Percentiles rank a stretch among this genome's conserved stretches.
Evolutionary conservation across 192 early-diverging fungal species (phyloP).

Genomic region (Linnemannia elongata): DNA sequence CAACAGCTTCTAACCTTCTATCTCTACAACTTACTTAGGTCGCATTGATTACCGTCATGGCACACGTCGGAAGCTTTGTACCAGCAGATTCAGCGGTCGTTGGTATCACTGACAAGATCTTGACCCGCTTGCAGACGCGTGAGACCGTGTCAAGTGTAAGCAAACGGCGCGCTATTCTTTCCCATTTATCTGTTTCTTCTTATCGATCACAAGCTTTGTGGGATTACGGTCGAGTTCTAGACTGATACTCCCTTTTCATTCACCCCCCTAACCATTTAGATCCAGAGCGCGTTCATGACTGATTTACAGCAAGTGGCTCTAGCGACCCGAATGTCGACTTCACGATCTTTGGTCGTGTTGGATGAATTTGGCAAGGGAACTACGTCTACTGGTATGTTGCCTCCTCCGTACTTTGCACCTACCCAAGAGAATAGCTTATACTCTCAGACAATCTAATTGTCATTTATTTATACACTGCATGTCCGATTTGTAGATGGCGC

Average conservation of each 20-base stretch:
- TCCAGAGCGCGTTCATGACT: conserved; percentile 79
- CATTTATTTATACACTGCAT: conserved; percentile 4
- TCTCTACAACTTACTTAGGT: conserved; percentile 51
- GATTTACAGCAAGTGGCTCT: conserved; percentile 75
- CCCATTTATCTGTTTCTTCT: no score
- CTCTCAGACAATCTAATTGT: no score
- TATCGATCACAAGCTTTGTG: not conserved
- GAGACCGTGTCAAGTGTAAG: conserved; percentile 76
- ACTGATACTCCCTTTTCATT: not conserved
- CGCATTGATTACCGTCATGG: conserved; percentile 88
- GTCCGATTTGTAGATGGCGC: conserved; percentile 74
- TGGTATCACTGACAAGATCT: conserved; percentile 84
- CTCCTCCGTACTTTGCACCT: not conserved
- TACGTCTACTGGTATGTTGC: conserved; percentile 57
- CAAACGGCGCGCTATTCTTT: not conserved
- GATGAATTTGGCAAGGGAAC: conserved; percentile 94
- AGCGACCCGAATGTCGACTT: conserved; percentile 66
- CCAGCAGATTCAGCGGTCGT: conserved; percentile 80
- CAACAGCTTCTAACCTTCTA: not conserved
- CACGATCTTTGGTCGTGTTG: conserved; percentile 72
- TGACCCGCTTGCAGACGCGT: conserved; percentile 79
- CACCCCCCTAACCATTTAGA: conserved; percentile 34
- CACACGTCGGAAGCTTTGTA: conserved; percentile 92
- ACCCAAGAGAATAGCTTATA: not conserved
- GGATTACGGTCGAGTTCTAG: not conserved